Percentiles rank a stretch among this genome's conserved stretches.
Conservation (phyloP, 352 stramenopile genomes). For the Phytophthora rubi region DNA sequence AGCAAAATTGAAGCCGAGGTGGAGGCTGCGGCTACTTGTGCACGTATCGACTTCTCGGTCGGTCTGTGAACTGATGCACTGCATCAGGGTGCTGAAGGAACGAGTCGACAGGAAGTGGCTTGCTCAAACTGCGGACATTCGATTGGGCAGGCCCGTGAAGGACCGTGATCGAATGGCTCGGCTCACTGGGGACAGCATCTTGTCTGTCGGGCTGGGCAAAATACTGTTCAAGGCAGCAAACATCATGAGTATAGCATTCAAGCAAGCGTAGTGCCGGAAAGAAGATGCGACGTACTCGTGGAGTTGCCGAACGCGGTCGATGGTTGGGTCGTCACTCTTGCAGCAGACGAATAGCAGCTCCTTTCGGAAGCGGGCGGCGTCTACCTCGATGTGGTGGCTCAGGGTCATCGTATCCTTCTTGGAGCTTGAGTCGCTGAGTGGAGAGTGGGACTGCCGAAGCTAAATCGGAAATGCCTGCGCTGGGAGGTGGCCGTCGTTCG, state of each 20-base stretch:
- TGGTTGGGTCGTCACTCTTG: slow-evolving; percentile 34
- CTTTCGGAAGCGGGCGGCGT: slow-evolving; percentile 35
- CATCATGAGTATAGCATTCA: too few relatives aligned
- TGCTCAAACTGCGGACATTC: slow-evolving; percentile 23
- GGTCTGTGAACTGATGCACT: background rate
- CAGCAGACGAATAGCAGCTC: slow-evolving; percentile 43
- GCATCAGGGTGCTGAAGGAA: slow-evolving; percentile 6
- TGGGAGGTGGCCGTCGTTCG: background rate
- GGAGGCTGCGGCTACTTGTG: background rate
- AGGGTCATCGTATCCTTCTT: slow-evolving; percentile 24
- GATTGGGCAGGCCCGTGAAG: slow-evolving; percentile 18
- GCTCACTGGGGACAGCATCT: slow-evolving; percentile 67
- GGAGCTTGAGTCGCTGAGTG: slow-evolving; percentile 8
- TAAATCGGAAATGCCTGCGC: slow-evolving; percentile 19
- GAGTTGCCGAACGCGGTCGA: slow-evolving; percentile 36
- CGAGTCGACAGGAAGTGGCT: slow-evolving; percentile 1
- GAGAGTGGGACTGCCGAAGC: slow-evolving; percentile 16
- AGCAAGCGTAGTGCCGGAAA: background rate
- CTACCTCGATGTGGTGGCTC: slow-evolving; percentile 21
- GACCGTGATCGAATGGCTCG: slow-evolving; percentile 44
- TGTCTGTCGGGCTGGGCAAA: slow-evolving; percentile 69
- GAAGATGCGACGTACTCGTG: slow-evolving; percentile 35
- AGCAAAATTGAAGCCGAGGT: slow-evolving; percentile 17
- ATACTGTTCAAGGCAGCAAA: slow-evolving; percentile 37
- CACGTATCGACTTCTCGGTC: background rate